These are phyloP conservation scores for Apiospora malaysiana DNA, from an alignment of 2,329 filamentous ascomycete genomes.

Conservation along the genomic window DNA sequence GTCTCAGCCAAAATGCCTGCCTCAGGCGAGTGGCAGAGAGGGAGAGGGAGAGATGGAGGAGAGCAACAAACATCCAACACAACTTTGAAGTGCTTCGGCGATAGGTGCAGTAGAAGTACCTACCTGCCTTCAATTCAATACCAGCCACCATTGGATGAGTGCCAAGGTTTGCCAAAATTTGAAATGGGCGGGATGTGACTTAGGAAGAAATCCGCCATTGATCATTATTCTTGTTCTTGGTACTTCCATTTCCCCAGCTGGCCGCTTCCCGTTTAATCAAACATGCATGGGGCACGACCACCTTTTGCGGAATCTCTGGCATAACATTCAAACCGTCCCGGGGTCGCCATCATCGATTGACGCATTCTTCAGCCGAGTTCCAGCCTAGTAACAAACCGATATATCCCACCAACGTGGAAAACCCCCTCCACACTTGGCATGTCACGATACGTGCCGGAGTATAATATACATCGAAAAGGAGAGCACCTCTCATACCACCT, in stretches of 20 bases:
- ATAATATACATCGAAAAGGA: not conserved
- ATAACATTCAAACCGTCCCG: not conserved
- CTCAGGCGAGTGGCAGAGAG: slow-evolving; percentile 9
- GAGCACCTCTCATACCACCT: too few relatives aligned
- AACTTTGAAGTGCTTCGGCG: not conserved
- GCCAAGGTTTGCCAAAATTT: not conserved
- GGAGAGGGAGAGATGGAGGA: not conserved
- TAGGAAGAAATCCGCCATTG: not conserved
- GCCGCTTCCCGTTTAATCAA: not conserved
- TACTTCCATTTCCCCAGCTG: not conserved
- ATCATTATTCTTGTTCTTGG: too few relatives aligned
- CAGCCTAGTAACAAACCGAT: not conserved
- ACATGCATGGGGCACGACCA: slow-evolving; percentile 1
- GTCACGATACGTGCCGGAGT: not conserved
- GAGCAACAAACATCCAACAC: not conserved
- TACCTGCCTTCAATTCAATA: too few relatives aligned
- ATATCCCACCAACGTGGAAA: not conserved
- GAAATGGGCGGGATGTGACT: not conserved
- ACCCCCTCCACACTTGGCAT: not conserved
- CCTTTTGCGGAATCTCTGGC: not conserved
- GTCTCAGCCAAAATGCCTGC: not conserved
- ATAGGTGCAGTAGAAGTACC: not conserved
- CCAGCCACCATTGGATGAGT: not conserved
- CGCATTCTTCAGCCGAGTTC: not conserved
- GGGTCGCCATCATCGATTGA: not conserved